These are phyloP conservation scores for Macrolepiota fuliginosa DNA, from an alignment of 768 basidiomycete species.

Conservation along the genomic window DNA sequence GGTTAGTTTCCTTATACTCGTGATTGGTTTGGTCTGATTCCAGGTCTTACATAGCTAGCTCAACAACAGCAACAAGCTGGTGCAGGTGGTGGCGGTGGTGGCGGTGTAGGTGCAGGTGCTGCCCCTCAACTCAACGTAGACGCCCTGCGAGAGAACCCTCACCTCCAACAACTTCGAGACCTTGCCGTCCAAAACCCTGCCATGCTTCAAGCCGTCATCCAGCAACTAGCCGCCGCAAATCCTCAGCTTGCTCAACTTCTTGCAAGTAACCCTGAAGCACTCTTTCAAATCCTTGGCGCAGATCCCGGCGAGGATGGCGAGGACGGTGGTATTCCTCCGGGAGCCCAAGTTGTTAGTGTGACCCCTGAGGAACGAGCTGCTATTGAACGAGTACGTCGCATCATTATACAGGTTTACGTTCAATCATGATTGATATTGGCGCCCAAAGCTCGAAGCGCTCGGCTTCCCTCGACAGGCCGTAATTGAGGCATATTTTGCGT, in stretches of 20 bases:
- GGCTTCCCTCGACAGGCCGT: constrained; percentile 83
- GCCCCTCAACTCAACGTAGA: constrained; percentile 40
- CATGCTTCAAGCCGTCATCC: constrained; percentile 74
- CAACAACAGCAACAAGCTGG: constrained; percentile 66
- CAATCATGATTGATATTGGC: constrained; percentile 3
- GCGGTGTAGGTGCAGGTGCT: constrained; percentile 29
- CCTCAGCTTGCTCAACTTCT: constrained; percentile 72
- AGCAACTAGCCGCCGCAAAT: constrained; percentile 74
- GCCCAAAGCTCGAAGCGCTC: constrained; percentile 72
- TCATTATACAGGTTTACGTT: not conserved
- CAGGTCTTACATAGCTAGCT: constrained; percentile 48
- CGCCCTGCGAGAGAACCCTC: constrained; percentile 58
- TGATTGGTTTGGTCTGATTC: not conserved
- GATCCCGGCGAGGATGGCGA: constrained; percentile 38
- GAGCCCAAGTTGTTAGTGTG: constrained; percentile 66
- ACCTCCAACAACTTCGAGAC: constrained; percentile 71
- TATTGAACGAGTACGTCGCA: constrained; percentile 74
- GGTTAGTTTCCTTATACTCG: constrained; percentile 34
- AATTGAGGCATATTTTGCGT: constrained; percentile 91
- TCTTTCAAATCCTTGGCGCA: constrained; percentile 62
- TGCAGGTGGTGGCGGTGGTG: constrained; percentile 27
- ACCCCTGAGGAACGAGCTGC: constrained; percentile 87
- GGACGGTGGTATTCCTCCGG: constrained; percentile 42
- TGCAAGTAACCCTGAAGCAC: constrained; percentile 66
- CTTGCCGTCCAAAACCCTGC: constrained; percentile 76